phyloP scores from a whole-genome alignment of 805 yeast species.

The Gaillardinia entomophila region DNA sequence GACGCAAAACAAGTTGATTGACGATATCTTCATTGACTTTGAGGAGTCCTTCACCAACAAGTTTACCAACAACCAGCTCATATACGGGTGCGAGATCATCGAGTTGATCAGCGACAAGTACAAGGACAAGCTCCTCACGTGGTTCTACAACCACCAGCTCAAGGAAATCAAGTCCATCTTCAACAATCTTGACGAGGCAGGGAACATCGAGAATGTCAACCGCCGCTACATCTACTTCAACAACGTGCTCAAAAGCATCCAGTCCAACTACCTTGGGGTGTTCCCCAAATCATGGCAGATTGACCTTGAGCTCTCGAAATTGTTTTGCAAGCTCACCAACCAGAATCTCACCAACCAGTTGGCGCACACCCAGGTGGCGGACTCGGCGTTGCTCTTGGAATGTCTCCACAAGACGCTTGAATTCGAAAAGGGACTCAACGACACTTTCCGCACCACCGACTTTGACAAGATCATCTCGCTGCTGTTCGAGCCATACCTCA shows the following conservation, averaged over 20 bases:
- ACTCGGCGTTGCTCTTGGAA: conserved; percentile 61
- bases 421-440: conserved; percentile 70
- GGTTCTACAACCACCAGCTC: conserved; percentile 68
- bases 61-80: conserved; percentile 24
- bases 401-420: conserved; percentile 75
- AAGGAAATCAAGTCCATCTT: conserved; percentile 75
- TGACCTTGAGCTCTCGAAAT: conserved; percentile 49
- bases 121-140: conserved; percentile 53
- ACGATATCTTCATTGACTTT: conserved; percentile 70
- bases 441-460: conserved; percentile 48
- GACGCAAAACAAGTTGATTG: conserved; percentile 56
- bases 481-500: conserved; percentile 78
- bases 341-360: conserved; percentile 58
- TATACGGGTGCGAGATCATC: conserved; percentile 67
- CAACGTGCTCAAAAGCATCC: conserved; percentile 57
- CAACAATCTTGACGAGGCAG: conserved; percentile 83
- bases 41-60: conserved; percentile 37
- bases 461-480: conserved; percentile 47
- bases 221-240: conserved; percentile 80
- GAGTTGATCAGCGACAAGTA: conserved; percentile 58
- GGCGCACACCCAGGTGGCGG: conserved; percentile 35
- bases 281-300: conserved; percentile 77
- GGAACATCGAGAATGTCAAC: conserved; percentile 79
- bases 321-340: conserved; percentile 65
- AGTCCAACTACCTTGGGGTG: conserved; percentile 41